Evolutionary conservation across 805 yeast genomes (phyloP).

Genomic region (Lipomyces kockii): DNA sequence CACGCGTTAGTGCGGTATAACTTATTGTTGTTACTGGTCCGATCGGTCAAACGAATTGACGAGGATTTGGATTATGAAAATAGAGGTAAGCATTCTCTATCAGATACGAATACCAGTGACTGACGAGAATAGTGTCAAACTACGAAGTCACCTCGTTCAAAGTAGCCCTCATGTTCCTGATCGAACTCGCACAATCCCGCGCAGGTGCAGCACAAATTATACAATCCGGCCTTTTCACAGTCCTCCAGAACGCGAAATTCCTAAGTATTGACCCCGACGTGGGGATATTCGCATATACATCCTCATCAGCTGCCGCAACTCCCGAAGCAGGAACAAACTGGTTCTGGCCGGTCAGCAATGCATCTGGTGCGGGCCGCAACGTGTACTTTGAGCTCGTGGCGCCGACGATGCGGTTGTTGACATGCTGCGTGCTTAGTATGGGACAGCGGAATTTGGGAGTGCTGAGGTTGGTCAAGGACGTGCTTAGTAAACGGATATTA

Average conservation of each 20-base stretch:
- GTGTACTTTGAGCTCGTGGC: conserved; percentile 35
- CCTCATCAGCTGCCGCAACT: conserved; percentile 14
- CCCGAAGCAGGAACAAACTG: conserved; percentile 4
- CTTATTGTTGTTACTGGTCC: conserved; percentile 64
- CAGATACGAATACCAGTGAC: neutral
- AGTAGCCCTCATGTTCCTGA: conserved; percentile 67
- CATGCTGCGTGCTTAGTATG: conserved; percentile 37
- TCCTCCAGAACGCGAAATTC: conserved; percentile 60
- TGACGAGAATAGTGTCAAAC: conserved; percentile 51
- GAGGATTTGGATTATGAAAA: conserved; percentile 51
- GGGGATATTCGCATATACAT: conserved; percentile 53
- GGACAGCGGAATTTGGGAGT: conserved; percentile 36
- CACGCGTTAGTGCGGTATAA: conserved; percentile 68
- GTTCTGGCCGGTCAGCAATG: conserved; percentile 18
- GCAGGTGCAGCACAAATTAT: conserved; percentile 76
- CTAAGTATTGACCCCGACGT: conserved; percentile 76
- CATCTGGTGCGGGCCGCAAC: conserved; percentile 21
- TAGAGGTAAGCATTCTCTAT: conserved; percentile 18
- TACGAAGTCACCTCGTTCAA: conserved; percentile 81
- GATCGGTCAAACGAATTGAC: conserved; percentile 72
- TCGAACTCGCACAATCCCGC: conserved; percentile 75
- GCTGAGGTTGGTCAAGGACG: conserved; percentile 22
- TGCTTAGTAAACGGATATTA: conserved; percentile 18
- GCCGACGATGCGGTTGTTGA: conserved; percentile 33
- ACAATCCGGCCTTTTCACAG: conserved; percentile 71